Evolutionary conservation across 177 flowering plant genomes (phyloP), one percentile per base, ranked within the genome.

Genomic region (Vitis hybrid): DNA sequence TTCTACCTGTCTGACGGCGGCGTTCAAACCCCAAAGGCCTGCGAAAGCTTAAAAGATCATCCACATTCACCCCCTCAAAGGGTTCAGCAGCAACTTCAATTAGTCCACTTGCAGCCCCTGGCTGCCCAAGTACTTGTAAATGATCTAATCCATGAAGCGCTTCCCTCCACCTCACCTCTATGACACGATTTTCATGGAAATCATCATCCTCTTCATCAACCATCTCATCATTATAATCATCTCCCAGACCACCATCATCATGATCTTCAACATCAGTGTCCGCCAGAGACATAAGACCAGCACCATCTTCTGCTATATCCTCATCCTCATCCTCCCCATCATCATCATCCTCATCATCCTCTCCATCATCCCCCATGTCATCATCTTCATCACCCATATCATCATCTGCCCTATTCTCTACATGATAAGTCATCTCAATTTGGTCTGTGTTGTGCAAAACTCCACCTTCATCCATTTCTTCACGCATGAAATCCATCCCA

Each of bases 251-350:
- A 80, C 83, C 71, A 77, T 93, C 98, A 82, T 93, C 98, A 74
- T 86, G 94, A 66, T 93, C 98, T 63, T 93, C 98, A 60, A 83
- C 90, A 83, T 93, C 96, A 57, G 98, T 93, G 80, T 92, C 98
- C 72, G 87, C 94, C 15, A 92, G 77, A 67, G 97, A 88, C 94
- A 94, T 87, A 83, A 89, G 69, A 29, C 85, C 93, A 65, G 88
- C 86, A 66, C 97, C 94, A 77, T 94, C 97, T 78, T 87, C 97
- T 2, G 86, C 94, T 73, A 89, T 84, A 77, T 93, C 97, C 77
- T 88, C 95, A 75, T 91, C 97, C 66, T 93, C 97, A 19, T 86
- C 95, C 45, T 87, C 96, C 9, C 83, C 94, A 31, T 89, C 98
- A 51, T 90, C 97, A 66, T 89, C 97, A 70, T 90, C 97, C 51